phyloP scores from a whole-genome alignment of 2,329 filamentous ascomycete species.

The Cladophialophora chaetospira region DNA sequence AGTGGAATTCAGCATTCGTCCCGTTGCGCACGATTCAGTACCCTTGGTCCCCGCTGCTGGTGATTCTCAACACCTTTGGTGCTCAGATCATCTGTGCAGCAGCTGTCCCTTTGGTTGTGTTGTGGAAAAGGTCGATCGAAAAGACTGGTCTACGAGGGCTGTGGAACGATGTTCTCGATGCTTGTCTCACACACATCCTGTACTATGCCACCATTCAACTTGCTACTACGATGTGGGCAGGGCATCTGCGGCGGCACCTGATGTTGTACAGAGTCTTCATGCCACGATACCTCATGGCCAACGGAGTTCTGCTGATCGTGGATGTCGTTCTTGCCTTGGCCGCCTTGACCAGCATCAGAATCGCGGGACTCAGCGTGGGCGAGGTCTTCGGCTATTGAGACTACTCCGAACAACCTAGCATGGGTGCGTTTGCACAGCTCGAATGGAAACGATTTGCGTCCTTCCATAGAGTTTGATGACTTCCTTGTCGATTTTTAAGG shows the following conservation, averaged over 20 bases:
- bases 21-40: slow-evolving; percentile 72
- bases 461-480: not conserved
- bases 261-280: slow-evolving; percentile 96
- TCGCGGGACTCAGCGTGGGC: slow-evolving; percentile 74
- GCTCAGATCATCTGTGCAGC: slow-evolving; percentile 81
- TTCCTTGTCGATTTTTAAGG: not conserved
- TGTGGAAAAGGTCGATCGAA: slow-evolving; percentile 88
- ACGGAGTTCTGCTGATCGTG: slow-evolving; percentile 69
- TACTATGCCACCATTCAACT: slow-evolving; percentile 83
- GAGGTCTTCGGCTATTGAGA: slow-evolving; percentile 82
- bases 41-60: slow-evolving; percentile 82
- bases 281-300: slow-evolving; percentile 85
- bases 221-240: slow-evolving; percentile 88
- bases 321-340: slow-evolving; percentile 72
- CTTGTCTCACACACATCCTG: slow-evolving; percentile 71
- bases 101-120: slow-evolving; percentile 74
- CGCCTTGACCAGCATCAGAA: slow-evolving; percentile 71
- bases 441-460: not conserved
- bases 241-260: slow-evolving; percentile 81
- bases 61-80: slow-evolving; percentile 84
- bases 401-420: not conserved
- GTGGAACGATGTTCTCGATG: slow-evolving; percentile 62
- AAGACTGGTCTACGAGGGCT: slow-evolving; percentile 57
- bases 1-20: slow-evolving; percentile 96
- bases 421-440: not conserved